phyloP scores from a whole-genome alignment of 2,329 filamentous ascomycete species.

The Phoma sp. region DNA sequence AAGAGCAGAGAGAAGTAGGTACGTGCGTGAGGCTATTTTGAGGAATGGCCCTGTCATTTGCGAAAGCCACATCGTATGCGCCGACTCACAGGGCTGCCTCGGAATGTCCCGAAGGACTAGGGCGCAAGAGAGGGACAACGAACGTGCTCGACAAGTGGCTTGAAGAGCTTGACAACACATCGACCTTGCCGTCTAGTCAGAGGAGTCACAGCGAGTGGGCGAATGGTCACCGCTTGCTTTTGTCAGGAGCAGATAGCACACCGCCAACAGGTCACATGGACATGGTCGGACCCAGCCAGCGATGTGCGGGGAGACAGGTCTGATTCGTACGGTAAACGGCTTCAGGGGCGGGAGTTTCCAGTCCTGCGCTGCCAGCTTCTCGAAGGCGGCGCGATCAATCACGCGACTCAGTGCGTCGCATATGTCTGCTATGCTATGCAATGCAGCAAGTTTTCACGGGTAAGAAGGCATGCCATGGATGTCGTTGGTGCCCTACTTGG shows the following conservation, averaged over 20 bases:
- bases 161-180: slow-evolving; percentile 11
- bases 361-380: slow-evolving; percentile 32
- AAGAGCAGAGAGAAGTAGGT: slow-evolving; percentile 12
- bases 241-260: slow-evolving; percentile 33
- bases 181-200: slow-evolving; percentile 2
- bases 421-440: slow-evolving; percentile 8
- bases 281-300: slow-evolving; percentile 16
- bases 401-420: slow-evolving; percentile 36
- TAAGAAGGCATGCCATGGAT: slow-evolving; percentile 8
- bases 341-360: slow-evolving; percentile 29
- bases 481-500: not conserved
- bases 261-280: slow-evolving; percentile 44
- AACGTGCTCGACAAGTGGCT: slow-evolving; percentile 12
- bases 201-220: slow-evolving; percentile 13
- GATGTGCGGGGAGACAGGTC: slow-evolving; percentile 29
- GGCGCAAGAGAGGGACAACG: slow-evolving; percentile 1
- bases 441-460: slow-evolving; percentile 3
- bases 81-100: slow-evolving; percentile 7
- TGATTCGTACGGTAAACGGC: slow-evolving; percentile 32
- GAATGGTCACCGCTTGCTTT: slow-evolving; percentile 25
- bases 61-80: slow-evolving; percentile 11
- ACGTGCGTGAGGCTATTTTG: slow-evolving; percentile 21
- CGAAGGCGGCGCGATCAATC: slow-evolving; percentile 34
- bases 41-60: slow-evolving; percentile 8
- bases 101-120: slow-evolving; percentile 10